Conservation (phyloP, 2,329 filamentous ascomycete genomes). For the Phoma sp. region DNA sequence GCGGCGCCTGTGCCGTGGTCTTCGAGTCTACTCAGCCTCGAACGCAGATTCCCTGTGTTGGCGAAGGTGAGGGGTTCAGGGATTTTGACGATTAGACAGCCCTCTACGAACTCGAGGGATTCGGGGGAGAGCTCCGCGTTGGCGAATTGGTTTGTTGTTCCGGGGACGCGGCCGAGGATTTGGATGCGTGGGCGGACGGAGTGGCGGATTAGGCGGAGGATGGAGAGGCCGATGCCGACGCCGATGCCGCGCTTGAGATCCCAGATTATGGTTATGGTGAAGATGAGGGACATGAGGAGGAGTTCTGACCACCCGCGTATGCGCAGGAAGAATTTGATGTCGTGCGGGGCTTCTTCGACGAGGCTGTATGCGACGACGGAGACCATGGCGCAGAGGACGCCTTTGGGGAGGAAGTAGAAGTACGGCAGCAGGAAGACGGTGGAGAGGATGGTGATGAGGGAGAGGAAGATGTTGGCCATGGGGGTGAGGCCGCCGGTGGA, state of each 20-base stretch:
- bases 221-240: conserved; percentile 87
- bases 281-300: conserved; percentile 86
- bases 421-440: conserved; percentile 85
- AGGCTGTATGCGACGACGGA: conserved; percentile 93
- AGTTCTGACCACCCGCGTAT: conserved; percentile 89
- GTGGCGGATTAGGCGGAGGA: conserved; percentile 89
- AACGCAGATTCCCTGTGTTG: conserved; percentile 92
- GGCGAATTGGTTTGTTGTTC: conserved; percentile 78
- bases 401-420: conserved; percentile 97
- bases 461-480: conserved; percentile 90
- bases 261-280: conserved; percentile 92
- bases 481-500: conserved; percentile 91
- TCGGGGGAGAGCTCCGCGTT: conserved; percentile 79
- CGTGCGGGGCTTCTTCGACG: conserved; percentile 93
- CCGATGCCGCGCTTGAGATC: conserved; percentile 93
- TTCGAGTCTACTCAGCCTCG: conserved; percentile 81
- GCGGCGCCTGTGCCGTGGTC: conserved; percentile 85
- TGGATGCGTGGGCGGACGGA: conserved; percentile 93
- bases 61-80: conserved; percentile 96
- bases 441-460: conserved; percentile 80
- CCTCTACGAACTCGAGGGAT: conserved; percentile 85
- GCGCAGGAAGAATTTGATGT: conserved; percentile 85
- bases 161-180: conserved; percentile 88
- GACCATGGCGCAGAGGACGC: conserved; percentile 91
- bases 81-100: conserved; percentile 95